Percentiles rank a stretch among this genome's conserved stretches.
Conservation (phyloP, 2,329 filamentous ascomycete genomes). For the Aspergillus sp. region DNA sequence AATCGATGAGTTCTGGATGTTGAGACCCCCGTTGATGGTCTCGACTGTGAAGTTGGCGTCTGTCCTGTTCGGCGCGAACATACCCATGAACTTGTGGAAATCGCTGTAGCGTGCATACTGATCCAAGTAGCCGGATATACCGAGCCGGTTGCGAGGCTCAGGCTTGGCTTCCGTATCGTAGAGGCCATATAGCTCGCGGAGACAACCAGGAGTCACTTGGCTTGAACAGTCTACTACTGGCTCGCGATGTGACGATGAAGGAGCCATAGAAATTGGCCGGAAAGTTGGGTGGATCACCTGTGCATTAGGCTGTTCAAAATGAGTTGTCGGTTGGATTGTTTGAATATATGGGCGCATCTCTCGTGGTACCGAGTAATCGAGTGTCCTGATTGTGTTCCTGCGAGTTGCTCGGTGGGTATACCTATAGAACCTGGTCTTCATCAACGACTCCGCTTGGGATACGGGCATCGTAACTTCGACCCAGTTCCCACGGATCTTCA, state of each 20-base stretch:
- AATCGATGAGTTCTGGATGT: conserved; percentile 46
- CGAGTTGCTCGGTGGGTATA: conserved; percentile 51
- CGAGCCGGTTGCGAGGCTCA: conserved; percentile 40
- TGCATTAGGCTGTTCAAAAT: conserved; percentile 55
- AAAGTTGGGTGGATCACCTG: conserved; percentile 39
- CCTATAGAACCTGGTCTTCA: conserved; percentile 59
- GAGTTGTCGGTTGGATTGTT: conserved; percentile 65
- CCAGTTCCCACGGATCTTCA: conserved; percentile 60
- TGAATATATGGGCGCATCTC: conserved; percentile 56
- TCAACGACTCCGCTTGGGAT: conserved; percentile 53
- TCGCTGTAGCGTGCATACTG: conserved; percentile 56
- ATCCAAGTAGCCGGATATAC: conserved; percentile 51
- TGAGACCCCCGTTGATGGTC: conserved; percentile 57
- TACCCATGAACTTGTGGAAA: conserved; percentile 56
- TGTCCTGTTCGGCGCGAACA: conserved; percentile 53
- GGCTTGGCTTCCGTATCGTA: conserved; percentile 29
- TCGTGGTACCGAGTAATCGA: conserved; percentile 63
- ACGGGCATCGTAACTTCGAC: conserved; percentile 52
- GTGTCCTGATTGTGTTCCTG: conserved; percentile 52
- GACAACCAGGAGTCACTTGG: conserved; percentile 50
- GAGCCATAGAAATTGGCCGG: conserved; percentile 11
- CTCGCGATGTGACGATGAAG: conserved; percentile 11
- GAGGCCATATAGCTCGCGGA: conserved; percentile 52
- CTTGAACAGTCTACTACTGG: conserved; percentile 37
- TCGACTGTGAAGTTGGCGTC: conserved; percentile 58